Conservation (phyloP, 139 green algal genomes). For the Nannochloris sp. region DNA sequence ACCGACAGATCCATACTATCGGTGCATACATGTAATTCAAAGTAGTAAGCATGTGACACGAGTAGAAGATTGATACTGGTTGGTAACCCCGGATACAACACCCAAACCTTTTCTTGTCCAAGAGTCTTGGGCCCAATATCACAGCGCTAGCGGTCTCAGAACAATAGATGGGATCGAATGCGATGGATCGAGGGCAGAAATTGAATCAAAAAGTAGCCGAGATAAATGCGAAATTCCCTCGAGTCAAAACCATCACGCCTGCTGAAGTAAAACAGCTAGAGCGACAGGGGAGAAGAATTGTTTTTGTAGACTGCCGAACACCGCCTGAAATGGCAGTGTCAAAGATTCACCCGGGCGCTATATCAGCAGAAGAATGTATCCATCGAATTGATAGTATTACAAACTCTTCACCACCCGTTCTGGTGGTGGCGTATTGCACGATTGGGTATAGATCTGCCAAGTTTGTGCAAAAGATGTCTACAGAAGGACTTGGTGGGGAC, state of each 20-base stretch:
- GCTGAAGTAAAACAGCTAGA: not conserved
- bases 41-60: too few relatives aligned
- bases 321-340: slow-evolving; percentile 28
- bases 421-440: slow-evolving; percentile 41
- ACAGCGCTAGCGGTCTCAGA: too few relatives aligned
- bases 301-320: slow-evolving; percentile 26
- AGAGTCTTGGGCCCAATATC: too few relatives aligned
- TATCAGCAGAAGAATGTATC: slow-evolving; percentile 24
- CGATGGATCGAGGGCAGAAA: not conserved
- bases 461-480: slow-evolving; percentile 24
- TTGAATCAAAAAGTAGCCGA: not conserved
- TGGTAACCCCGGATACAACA: too few relatives aligned
- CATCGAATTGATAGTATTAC: not conserved
- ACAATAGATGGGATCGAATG: too few relatives aligned
- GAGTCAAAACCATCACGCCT: not conserved
- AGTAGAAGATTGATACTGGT: too few relatives aligned
- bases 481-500: slow-evolving; percentile 5
- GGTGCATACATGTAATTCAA: too few relatives aligned
- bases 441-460: slow-evolving; percentile 39
- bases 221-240: not conserved
- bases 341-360: slow-evolving; percentile 20
- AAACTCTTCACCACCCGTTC: slow-evolving; percentile 1
- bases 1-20: too few relatives aligned
- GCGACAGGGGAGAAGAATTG: slow-evolving; percentile 4
- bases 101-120: too few relatives aligned